Conservation (phyloP, 352 stramenopile genomes). For the Globisporangium echinulatum region DNA sequence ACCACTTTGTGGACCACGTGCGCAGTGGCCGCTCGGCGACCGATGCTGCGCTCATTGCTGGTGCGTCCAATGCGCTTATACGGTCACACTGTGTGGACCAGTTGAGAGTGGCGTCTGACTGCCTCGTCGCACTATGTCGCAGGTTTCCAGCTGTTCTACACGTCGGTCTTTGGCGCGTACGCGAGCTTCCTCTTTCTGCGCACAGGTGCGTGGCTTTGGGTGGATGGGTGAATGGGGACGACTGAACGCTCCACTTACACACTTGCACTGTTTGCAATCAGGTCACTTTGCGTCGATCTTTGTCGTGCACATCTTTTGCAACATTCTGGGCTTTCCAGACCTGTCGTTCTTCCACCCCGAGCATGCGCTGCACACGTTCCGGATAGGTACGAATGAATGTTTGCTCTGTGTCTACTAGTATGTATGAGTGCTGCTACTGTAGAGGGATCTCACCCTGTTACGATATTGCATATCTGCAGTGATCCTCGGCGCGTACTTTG, state of each 20-base stretch:
- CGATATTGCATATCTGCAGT: slow-evolving; percentile 23
- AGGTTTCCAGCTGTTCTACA: slow-evolving; percentile 94
- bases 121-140: not conserved
- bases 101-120: no score
- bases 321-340: slow-evolving; percentile 93
- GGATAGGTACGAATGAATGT: slow-evolving; percentile 42
- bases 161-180: slow-evolving; percentile 94
- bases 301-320: slow-evolving; percentile 92
- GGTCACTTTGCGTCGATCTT: slow-evolving; percentile 87
- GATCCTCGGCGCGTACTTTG: slow-evolving; percentile 74
- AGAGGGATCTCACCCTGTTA: not conserved
- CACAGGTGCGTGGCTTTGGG: slow-evolving; percentile 44
- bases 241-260: not conserved
- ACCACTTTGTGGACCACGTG: slow-evolving; percentile 84
- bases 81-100: no score
- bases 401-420: not conserved
- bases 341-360: slow-evolving; percentile 78
- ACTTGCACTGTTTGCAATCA: slow-evolving; percentile 13
- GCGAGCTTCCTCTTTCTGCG: slow-evolving; percentile 90
- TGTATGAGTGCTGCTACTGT: not conserved
- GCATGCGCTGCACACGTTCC: slow-evolving; percentile 65
- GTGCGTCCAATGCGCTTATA: slow-evolving; percentile 21
- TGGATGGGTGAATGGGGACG: no score
- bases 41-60: slow-evolving; percentile 73
- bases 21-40: slow-evolving; percentile 57